phyloP scores from a whole-genome alignment of 805 yeast genomes.

The Priceomyces castillae region DNA sequence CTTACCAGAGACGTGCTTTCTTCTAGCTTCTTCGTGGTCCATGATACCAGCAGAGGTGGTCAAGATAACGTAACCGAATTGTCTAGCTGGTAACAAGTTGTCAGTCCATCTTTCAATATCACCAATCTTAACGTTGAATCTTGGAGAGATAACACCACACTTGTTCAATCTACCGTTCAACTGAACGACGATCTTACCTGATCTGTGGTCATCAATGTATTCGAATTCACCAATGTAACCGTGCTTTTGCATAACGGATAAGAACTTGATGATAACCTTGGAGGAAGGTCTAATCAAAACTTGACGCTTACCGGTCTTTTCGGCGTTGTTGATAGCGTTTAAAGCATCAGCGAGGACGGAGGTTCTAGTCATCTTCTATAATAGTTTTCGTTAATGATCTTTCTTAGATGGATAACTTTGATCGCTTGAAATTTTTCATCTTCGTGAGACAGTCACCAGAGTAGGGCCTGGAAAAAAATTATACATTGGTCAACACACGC shows the following conservation, averaged over 20 bases:
- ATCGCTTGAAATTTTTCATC: conserved; percentile 1
- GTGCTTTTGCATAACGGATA: conserved; percentile 96
- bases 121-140: conserved; percentile 93
- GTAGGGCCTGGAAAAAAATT: background rate
- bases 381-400: background rate
- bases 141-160: conserved; percentile 98
- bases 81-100: conserved; percentile 98
- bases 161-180: conserved; percentile 98
- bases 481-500: background rate
- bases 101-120: conserved; percentile 99
- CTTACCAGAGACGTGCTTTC: conserved; percentile 99
- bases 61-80: conserved; percentile 95
- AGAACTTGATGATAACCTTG: conserved; percentile 95
- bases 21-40: conserved; percentile 99
- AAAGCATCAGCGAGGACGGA: conserved; percentile 98
- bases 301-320: conserved; percentile 98
- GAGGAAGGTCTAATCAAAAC: conserved; percentile 97
- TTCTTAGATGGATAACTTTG: too few species aligned
- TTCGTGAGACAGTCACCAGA: background rate
- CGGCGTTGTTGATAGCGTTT: conserved; percentile 98
- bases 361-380: conserved; percentile 82
- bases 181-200: conserved; percentile 95
- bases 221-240: conserved; percentile 99
- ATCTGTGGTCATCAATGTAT: conserved; percentile 98
- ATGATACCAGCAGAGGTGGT: conserved; percentile 99